phyloP scores from a whole-genome alignment of 2,329 filamentous ascomycete genomes.

The Calonectria pseudoturangicola region DNA sequence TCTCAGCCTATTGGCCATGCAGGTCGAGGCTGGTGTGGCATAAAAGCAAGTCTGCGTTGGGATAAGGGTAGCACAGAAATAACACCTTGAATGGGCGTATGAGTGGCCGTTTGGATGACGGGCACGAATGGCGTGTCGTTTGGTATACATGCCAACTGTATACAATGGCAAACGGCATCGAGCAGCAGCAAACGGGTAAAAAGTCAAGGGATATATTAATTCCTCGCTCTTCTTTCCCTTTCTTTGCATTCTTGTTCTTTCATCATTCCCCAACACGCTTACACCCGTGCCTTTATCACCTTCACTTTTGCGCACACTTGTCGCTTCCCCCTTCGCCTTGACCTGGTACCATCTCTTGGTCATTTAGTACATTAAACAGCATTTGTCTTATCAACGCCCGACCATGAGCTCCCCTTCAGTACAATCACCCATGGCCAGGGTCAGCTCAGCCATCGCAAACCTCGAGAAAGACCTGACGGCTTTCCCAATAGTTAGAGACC shows the following conservation, averaged over 20 bases:
- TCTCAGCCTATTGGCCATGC: slow-evolving; percentile 10
- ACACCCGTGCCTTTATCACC: too few relatives aligned
- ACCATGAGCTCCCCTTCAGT: background rate
- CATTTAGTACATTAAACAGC: background rate
- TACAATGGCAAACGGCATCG: slow-evolving; percentile 1
- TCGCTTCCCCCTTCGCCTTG: background rate
- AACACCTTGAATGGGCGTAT: background rate
- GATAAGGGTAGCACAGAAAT: background rate
- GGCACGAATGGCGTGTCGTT: background rate
- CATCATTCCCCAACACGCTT: too few relatives aligned
- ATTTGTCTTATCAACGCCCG: background rate
- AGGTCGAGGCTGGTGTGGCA: background rate
- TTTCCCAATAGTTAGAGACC: background rate
- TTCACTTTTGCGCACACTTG: too few relatives aligned
- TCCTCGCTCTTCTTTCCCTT: too few relatives aligned
- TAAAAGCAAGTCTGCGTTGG: background rate
- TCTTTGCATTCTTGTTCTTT: background rate
- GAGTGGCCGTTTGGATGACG: background rate
- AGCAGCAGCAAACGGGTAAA: background rate
- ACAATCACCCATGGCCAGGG: background rate
- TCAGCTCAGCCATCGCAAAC: background rate
- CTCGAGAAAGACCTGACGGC: background rate
- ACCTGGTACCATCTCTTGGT: background rate
- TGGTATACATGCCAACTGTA: background rate
- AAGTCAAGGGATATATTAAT: background rate